Evolutionary conservation across 768 basidiomycete genomes (phyloP).

Genomic region (Collybia mongolica): DNA sequence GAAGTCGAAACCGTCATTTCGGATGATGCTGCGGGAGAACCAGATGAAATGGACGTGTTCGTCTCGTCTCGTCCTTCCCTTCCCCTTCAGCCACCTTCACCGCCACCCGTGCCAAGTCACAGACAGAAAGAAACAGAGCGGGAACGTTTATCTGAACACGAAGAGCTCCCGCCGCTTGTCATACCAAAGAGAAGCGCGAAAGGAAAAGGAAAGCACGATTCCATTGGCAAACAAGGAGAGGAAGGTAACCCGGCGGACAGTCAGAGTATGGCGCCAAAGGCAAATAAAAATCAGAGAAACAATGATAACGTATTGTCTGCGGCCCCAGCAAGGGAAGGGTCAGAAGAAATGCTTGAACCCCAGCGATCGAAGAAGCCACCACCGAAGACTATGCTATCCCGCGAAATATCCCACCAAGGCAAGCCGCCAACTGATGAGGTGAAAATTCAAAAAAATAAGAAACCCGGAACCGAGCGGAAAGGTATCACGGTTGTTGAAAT

Average conservation of each 20-base stretch:
- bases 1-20: slow-evolving; percentile 4
- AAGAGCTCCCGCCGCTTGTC: slow-evolving; percentile 7
- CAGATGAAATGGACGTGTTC: slow-evolving; percentile 6
- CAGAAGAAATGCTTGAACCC: neutral
- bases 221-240: neutral
- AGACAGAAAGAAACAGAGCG: neutral
- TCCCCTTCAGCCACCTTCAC: neutral
- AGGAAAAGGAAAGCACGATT: neutral
- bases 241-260: neutral
- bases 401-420: neutral
- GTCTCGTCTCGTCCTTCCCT: neutral
- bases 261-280: neutral
- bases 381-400: too few relatives aligned
- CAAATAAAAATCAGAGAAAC: neutral
- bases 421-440: slow-evolving; percentile 8
- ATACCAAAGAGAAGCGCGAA: slow-evolving; percentile 11
- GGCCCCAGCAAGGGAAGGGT: neutral
- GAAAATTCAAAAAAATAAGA: slow-evolving; percentile 7
- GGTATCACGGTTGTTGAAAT: slow-evolving; percentile 38
- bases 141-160: neutral
- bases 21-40: slow-evolving; percentile 4
- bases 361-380: neutral
- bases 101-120: neutral
- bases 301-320: slow-evolving; percentile 4
- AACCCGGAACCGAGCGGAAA: slow-evolving; percentile 11